Base-by-base conservation (phyloP, 345 rosid genomes). In the Dipteronia dyeriana region DNA sequence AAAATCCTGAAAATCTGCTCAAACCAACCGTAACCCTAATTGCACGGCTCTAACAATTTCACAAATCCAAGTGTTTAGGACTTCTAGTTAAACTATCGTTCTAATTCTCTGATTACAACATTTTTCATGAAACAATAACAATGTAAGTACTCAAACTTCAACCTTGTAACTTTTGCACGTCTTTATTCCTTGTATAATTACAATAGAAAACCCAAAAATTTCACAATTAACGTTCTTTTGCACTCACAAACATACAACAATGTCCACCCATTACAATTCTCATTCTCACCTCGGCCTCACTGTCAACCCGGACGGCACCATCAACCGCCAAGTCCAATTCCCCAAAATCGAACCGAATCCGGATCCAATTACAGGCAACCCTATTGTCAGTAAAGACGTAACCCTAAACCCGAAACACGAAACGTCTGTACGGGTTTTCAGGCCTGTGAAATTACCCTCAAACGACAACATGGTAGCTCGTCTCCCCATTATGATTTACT, bases 401-500 rank as follows among this genome's bases (percentile, higher is more conserved):
- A 57, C 51, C 5, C 22, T 83, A 43, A 76, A 77, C 62, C 23
- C 29, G 14, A 17, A 76, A 39, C 70, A 73, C 3, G 56, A 65
- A 19, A 69, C 73, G 0, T 29, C 14, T 20, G 25, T 73, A 20
- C 81, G 85, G 23, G 19, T 83, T 57, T 70, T 57, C 56, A 43
- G 74, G n/a, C 82, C 85, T 0, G 70, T 71, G 0, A 82, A 75
- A 12, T 60, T 78, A 9, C 82, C 84, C 7, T 82, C 84, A 9
- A 78, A 75, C 13, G 82, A 78, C 67, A 78, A 75, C 67, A 70
- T 79, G 0, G 49, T 73, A 14, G 82, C 73, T 10, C 81, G 85
- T 51, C 80, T 85, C 6, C 85, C 90, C 12, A 74, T 87, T 22
- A 12, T 85, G 3, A 25, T 87, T 41, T 80, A 83, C 66, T 73